Evolutionary conservation across 768 basidiomycete genomes (phyloP), one percentile per base, ranked within the genome.

Genomic region (Mycena vitilis): DNA sequence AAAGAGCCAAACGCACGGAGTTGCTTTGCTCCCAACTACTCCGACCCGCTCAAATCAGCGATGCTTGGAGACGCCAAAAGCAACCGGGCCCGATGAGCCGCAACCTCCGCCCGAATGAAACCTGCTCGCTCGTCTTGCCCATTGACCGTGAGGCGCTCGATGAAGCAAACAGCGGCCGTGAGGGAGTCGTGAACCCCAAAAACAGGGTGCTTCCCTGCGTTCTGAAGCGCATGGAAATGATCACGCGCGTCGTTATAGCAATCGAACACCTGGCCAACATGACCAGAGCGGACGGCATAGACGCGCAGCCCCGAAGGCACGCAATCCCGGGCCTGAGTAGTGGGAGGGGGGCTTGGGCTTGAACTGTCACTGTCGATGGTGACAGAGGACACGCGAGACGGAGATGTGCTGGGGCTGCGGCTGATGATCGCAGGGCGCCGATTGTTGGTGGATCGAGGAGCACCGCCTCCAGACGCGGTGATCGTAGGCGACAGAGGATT

Each of bases 401-500:
- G 64, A 18, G 56, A 65, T 1, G 63, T 54, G 36, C 36, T 64
- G 22, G 45, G 63, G 37, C 63, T 64, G 0, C 59, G 18, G 20
- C 53, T 59, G 0, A 47, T 12, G 30, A 30, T 30, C 30, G 30
- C 30, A 30, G 30, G 3, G 30, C 30, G 30, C 30, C 30, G 30
- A 30, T 30, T 30, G 30, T 30, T 30, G 30, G 30, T 5, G 5
- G 30, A 30, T 30, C 30, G 30, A 5, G 30, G 30, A 30, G 5
- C 30, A 30, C 30, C 5, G 30, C 30, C 3, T 30, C 30, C 30
- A 5, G 30, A 30, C 5, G 30, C 30, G 30, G 30, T 30, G 30
- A 30, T 30, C 30, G 30, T 30, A 5, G 30, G 30, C 30, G 30
- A 30, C 30, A 30, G 30, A 30, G 30, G 30, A 30, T 2, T 5